A percentile compares a stretch with the other conserved stretches of the same genome.
These are phyloP conservation scores for Phaeophleospora eucalypticola DNA, from an alignment of 2,329 filamentous ascomycete genomes.

Conservation along the genomic window DNA sequence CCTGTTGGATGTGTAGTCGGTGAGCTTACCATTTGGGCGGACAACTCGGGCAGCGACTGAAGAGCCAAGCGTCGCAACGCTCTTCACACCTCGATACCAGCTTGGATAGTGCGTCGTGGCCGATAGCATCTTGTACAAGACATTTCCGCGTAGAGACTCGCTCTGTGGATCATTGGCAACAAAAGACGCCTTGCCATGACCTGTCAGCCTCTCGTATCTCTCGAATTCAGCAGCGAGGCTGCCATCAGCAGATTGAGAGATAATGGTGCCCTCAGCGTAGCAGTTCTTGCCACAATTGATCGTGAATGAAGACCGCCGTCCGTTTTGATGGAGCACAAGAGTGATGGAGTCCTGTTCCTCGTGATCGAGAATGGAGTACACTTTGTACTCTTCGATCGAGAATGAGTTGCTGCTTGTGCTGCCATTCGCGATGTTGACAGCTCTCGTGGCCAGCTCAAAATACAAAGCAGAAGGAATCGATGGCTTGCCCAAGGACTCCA, in stretches of 20 bases:
- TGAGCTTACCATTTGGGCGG: background rate
- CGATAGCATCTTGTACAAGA: background rate
- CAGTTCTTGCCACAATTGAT: background rate
- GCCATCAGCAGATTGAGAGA: no score
- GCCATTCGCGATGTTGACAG: background rate
- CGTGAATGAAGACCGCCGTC: no score
- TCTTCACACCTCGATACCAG: no score
- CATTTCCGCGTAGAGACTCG: background rate
- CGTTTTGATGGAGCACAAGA: no score
- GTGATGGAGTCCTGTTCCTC: no score
- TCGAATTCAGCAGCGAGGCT: no score
- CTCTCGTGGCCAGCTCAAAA: background rate
- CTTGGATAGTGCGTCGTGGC: no score
- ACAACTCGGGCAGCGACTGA: background rate
- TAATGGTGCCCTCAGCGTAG: background rate
- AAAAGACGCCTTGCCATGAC: background rate
- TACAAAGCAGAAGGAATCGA: background rate
- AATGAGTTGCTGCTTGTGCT: background rate
- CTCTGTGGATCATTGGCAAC: background rate
- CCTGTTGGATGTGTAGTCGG: background rate
- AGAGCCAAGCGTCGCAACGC: no score
- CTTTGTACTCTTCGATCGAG: background rate
- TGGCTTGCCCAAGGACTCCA: background rate
- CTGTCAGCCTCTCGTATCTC: background rate
- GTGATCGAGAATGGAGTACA: no score